Conservation (phyloP, 202 grass and related monocot genomes). For the Eragrostis tef region DNA sequence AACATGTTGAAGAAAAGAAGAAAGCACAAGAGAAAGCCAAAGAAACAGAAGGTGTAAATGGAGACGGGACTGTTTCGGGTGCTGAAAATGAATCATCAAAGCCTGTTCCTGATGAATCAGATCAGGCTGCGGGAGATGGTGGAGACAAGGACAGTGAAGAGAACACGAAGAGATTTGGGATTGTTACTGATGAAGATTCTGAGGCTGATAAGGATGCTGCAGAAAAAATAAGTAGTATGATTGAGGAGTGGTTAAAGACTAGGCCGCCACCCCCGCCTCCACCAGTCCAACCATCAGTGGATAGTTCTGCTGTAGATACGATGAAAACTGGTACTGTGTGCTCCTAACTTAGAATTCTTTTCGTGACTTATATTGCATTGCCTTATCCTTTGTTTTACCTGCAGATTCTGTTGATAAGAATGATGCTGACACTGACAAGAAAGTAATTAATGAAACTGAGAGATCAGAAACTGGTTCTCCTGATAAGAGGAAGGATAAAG, state of each 20-base stretch:
- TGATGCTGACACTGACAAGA: constrained; percentile 61
- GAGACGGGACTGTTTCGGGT: constrained; percentile 45
- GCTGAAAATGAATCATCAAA: constrained; percentile 59
- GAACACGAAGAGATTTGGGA: constrained; percentile 69
- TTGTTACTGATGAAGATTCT: constrained; percentile 81
- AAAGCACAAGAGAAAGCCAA: constrained; percentile 66
- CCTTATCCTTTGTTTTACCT: constrained; percentile 43
- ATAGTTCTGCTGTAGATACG: constrained; percentile 61
- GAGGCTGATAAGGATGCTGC: constrained; percentile 64
- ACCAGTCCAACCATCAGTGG: constrained; percentile 55
- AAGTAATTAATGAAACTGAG: constrained; percentile 62
- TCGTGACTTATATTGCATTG: not conserved
- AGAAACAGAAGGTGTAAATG: constrained; percentile 56
- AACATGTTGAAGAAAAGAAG: constrained; percentile 90
- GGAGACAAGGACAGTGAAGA: constrained; percentile 66
- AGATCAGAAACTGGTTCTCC: constrained; percentile 71
- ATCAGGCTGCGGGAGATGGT: constrained; percentile 54
- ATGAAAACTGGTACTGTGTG: constrained; percentile 58
- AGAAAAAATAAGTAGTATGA: constrained; percentile 71
- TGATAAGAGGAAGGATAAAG: constrained; percentile 73
- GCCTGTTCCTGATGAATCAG: constrained; percentile 53
- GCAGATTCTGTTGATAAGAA: constrained; percentile 85
- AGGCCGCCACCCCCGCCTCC: constrained; percentile 64
- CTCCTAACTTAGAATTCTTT: constrained; percentile 28
- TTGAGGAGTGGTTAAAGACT: constrained; percentile 89